Conservation (phyloP, 176 grass and related monocot genomes). For the Bothriochloa decipiens region DNA sequence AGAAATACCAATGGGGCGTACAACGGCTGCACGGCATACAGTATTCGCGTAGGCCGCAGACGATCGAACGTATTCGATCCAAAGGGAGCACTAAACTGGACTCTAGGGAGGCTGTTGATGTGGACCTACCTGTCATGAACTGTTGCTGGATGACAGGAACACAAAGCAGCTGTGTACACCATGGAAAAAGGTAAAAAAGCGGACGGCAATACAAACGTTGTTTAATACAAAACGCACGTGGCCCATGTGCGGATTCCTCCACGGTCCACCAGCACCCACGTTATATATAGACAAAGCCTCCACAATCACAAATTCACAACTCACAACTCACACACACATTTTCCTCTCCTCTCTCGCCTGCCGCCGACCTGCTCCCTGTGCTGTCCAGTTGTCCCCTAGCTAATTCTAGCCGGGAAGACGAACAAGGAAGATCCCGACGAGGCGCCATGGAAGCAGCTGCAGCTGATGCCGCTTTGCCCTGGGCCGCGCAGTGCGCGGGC, state of each 20-base stretch:
- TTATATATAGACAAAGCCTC: conserved; percentile 27
- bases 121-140: neutral
- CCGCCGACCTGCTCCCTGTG: neutral
- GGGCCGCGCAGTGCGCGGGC: conserved; percentile 11
- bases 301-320: neutral
- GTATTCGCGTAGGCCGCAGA: too few relatives aligned
- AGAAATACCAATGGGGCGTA: too few relatives aligned
- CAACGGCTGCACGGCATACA: too few relatives aligned
- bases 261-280: neutral
- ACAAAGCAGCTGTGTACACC: neutral
- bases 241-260: conserved; percentile 19
- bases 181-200: neutral
- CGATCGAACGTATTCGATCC: too few relatives aligned
- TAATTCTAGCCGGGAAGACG: neutral
- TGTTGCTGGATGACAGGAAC: neutral
- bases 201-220: neutral
- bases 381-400: neutral
- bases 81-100: neutral
- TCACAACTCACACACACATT: neutral
- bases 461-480: neutral
- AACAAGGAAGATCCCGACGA: neutral
- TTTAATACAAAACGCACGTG: conserved; percentile 27
- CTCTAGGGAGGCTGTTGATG: neutral
- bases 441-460: neutral
- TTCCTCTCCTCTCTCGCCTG: neutral